Percentiles rank a stretch among this genome's conserved stretches.
phyloP scores from a whole-genome alignment of 495 filamentous ascomycete genomes.

The Tuber microsphaerosporum region DNA sequence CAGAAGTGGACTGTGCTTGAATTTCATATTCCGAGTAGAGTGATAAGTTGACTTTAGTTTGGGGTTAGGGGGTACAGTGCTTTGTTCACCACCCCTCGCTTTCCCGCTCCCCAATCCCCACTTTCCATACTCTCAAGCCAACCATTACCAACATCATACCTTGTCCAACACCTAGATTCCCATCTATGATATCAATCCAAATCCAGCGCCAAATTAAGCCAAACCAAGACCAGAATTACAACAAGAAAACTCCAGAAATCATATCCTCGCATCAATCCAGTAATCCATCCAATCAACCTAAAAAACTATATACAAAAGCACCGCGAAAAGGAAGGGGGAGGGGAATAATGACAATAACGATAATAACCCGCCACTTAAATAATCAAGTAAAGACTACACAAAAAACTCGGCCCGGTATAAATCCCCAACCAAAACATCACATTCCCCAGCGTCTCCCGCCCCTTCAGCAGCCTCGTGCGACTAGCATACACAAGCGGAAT shows the following conservation, averaged over 20 bases:
- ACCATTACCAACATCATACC: neutral
- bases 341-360: too few relatives aligned
- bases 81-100: neutral
- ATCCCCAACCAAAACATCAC: conserved; percentile 68
- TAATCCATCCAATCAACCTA: neutral
- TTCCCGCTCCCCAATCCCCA: neutral
- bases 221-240: neutral
- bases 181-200: neutral
- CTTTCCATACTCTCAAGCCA: too few relatives aligned
- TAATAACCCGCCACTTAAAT: conserved; percentile 43
- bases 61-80: neutral
- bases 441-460: conserved; percentile 57
- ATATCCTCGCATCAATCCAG: neutral
- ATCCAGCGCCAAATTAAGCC: neutral
- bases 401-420: conserved; percentile 62
- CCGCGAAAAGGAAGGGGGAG: neutral
- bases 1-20: neutral
- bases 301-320: neutral
- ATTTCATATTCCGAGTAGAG: neutral
- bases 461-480: conserved; percentile 55
- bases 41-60: neutral
- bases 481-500: conserved; percentile 60
- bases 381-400: conserved; percentile 65
- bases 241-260: neutral
- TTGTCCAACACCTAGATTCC: neutral